phyloP scores from a whole-genome alignment of 139 green algal species.

The Astrephomene gubernaculifera region DNA sequence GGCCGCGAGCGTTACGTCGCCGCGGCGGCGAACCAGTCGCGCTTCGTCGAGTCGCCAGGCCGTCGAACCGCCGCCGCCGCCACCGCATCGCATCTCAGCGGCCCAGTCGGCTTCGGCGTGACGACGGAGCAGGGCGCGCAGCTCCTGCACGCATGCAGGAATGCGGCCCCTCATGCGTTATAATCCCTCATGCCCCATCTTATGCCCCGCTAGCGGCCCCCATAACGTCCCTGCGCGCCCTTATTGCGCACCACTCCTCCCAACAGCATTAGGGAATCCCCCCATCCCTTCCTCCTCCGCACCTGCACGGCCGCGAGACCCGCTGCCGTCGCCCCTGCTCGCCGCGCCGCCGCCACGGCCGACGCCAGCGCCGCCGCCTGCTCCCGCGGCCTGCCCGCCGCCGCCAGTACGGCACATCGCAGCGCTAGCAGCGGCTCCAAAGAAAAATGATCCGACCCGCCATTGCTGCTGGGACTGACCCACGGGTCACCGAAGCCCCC shows the following conservation, averaged over 20 bases:
- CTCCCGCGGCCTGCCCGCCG: constrained; percentile 11
- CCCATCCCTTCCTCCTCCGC: not conserved
- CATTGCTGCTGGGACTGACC: not conserved
- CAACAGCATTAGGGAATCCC: not conserved
- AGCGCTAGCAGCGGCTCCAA: constrained; percentile 70
- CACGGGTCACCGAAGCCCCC: not conserved
- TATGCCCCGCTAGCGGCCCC: not conserved
- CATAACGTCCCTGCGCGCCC: not conserved
- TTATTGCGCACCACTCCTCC: not conserved
- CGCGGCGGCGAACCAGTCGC: not conserved
- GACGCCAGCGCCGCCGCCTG: constrained; percentile 34
- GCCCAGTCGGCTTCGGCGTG: not conserved
- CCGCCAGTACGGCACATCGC: constrained; percentile 57
- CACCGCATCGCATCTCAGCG: not conserved
- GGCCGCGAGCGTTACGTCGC: constrained; percentile 1
- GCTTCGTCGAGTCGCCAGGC: constrained; percentile 39
- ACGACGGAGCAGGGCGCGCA: not conserved
- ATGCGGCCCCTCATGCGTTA: not conserved
- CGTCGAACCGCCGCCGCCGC: no score
- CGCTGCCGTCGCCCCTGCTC: constrained; percentile 11
- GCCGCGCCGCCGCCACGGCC: constrained; percentile 28
- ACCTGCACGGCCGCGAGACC: constrained; percentile 27
- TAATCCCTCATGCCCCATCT: not conserved
- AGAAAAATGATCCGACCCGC: constrained; percentile 45
- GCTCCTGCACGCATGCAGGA: not conserved